A percentile compares a stretch with the other conserved stretches of the same genome.
Conservation (phyloP, 257 asterid genomes). For the Penstemon davidsonii region DNA sequence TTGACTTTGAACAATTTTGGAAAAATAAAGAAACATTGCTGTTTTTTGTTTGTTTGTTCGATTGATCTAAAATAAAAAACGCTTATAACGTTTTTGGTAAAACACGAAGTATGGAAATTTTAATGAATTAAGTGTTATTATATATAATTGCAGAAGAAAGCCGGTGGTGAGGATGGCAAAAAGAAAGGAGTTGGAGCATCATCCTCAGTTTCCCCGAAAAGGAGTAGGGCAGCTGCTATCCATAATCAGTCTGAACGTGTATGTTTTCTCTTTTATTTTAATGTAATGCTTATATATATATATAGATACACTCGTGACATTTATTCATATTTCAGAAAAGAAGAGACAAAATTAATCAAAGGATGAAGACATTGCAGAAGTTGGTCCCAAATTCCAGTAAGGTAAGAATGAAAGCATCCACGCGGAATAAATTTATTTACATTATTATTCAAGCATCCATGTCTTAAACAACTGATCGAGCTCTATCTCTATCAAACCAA, state of each 20-base stretch:
- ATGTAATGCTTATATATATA: too few species aligned
- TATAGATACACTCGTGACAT: too few species aligned
- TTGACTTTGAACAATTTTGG: too few species aligned
- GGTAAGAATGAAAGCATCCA: conserved; percentile 42
- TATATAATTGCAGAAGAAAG: conserved; percentile 39
- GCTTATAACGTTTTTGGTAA: too few species aligned
- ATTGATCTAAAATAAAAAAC: neutral
- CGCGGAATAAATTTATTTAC: neutral
- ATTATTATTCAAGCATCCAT: too few species aligned
- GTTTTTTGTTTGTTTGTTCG: neutral
- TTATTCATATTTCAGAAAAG: conserved; percentile 52
- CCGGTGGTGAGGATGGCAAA: conserved; percentile 37
- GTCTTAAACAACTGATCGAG: too few species aligned
- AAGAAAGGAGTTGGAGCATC: conserved; percentile 44
- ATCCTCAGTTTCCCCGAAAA: conserved; percentile 56
- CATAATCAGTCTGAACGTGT: conserved; percentile 90
- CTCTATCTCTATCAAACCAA: too few species aligned
- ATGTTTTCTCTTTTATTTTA: neutral
- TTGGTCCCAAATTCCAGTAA: conserved; percentile 96
- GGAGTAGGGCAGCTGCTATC: conserved; percentile 79
- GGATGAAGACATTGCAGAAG: conserved; percentile 91
- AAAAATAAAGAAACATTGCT: neutral
- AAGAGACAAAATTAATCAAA: conserved; percentile 90
- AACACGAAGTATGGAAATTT: too few species aligned
- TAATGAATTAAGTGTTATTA: neutral